Evolutionary conservation across 768 basidiomycete genomes (phyloP), one percentile per base, ranked within the genome.

Genomic region (Amanita muscaria): DNA sequence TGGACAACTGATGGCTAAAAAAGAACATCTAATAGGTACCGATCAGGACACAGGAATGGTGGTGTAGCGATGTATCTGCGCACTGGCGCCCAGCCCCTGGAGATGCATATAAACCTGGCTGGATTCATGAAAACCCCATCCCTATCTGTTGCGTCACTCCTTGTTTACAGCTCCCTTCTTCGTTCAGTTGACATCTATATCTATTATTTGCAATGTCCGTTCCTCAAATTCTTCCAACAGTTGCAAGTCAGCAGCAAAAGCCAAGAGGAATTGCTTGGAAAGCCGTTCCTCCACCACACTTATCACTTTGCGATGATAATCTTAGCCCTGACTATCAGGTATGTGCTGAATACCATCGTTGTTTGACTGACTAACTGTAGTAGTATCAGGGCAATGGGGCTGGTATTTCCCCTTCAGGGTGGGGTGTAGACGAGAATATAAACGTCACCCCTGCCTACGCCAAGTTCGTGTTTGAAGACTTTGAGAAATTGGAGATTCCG

Each of bases 181-280:
- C 35, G 23, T 39, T 31, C 46, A 15, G 31, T 41, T 34, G 37
- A 19, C 41, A 14, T 34, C 14, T 18, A n/a, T 33, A 31, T 41
- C 18, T 32, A 22, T 32, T 31, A 22, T 25, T 36, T n/a, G n/a
- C 11, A 36, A 49, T 49, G 47, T 30, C 33, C 30, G 24, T 36
- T 38, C 16, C 39, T 29, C 25, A 24, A 11, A 10, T 21, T 39
- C 18, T 34, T 30, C 40, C 40, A 37, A 34, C 46, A 30, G 49
- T 50, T 50, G 49, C 49, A 42, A 40, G 49, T 36, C 46, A 47
- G 41, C 49, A 42, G 40, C 49, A 32, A 19, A 25, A 27, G 24
- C 23, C 15, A 22, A 37, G 34, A 34, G 43, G 21, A 16, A 19
- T 22, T 34, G 34, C 15, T 44, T 33, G 29, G 22, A 44, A 18